Conservation (phyloP, 148 eudicot genomes). For the Rhododendron williamsianum region DNA sequence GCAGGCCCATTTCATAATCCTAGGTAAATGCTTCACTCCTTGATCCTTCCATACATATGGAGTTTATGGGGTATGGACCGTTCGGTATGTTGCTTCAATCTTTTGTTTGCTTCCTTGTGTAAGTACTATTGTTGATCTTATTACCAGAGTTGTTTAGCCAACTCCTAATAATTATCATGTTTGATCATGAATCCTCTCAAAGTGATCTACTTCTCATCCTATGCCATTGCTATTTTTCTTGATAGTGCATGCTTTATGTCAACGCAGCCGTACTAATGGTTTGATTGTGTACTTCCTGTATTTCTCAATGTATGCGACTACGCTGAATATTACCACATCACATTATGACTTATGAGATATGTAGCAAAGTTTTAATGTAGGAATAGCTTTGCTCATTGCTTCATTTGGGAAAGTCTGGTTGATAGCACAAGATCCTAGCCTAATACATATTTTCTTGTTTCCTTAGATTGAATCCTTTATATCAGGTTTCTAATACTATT, state of each 20-base stretch:
- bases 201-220: not conserved
- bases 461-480: no score
- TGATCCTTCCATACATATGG: no score
- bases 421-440: not conserved
- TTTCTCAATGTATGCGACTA: not conserved
- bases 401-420: not conserved
- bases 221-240: not conserved
- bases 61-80: not conserved
- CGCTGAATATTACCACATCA: no score
- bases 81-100: not conserved
- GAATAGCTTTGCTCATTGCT: not conserved
- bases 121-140: not conserved
- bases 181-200: not conserved
- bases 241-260: not conserved
- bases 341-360: no score
- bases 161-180: not conserved
- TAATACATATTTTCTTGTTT: not conserved
- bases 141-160: not conserved
- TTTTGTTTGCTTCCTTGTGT: not conserved
- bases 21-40: constrained; percentile 19
- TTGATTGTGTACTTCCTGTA: not conserved
- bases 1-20: constrained; percentile 36
- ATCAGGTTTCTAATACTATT: not conserved
- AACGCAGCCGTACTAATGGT: not conserved
- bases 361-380: not conserved